Evolutionary conservation across 257 asterid genomes (phyloP), one percentile per base, ranked within the genome.

Genomic region (Osmanthus fragrans): DNA sequence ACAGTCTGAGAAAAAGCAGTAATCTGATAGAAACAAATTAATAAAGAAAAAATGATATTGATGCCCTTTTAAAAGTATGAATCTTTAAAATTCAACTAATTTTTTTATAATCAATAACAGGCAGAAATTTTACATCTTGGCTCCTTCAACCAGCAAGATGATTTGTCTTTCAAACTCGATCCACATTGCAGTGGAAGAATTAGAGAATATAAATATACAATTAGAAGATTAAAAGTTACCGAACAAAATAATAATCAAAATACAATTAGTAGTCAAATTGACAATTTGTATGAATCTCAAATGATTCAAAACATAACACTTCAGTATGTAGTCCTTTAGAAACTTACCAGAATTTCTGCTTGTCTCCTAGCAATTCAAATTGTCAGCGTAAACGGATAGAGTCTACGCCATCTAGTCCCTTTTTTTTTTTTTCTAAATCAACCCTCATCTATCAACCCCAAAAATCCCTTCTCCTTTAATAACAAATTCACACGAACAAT

Each of bases 401-500:
- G 58, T 21, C 13, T 27, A 27, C 4, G 16, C 34, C 39, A n/a
- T 40, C 36, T n/a, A 16, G 13, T 2, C 33, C n/a, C 34, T 1
- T 0, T 9, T 2, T 7, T 51, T 45, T 10, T 16, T 18, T 37
- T 49, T 15, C 6, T 21, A 6, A 70, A n/a, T 64, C 68, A 60
- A 63, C 4, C 7, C 56, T 84, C 49, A 86, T 30, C 87, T 74
- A 32, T 84, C 85, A 15, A 87, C 82, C 56, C 96, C 97, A 39
- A 76, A 86, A 74, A 93, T 76, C 49, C 97, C 96, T 84, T 89
- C 96, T 83, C 89, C 84, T 45, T 74, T 85, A 86, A 93, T 80
- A 23, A 84, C 91, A 77, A 87, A 95, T 80, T 93, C 92, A 69
- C 93, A 86, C 13, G 87, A 86, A 70, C 90, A 87, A 77, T 92